Evolutionary conservation across 2,329 filamentous ascomycete genomes (phyloP), one percentile per base, ranked within the genome.

Genomic region (Penicillium sp.): DNA sequence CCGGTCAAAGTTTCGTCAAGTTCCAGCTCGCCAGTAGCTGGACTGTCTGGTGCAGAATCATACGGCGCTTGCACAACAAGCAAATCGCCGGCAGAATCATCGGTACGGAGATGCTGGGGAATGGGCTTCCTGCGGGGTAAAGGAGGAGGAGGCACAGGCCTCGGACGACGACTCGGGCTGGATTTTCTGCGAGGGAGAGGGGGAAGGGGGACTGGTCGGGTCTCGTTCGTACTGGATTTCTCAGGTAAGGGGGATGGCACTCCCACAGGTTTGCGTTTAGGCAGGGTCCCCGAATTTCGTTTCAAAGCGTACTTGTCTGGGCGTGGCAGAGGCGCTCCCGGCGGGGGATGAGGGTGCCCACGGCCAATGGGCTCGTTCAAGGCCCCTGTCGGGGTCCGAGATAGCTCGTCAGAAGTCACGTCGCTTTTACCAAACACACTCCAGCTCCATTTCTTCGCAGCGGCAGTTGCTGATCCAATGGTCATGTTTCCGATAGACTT

Each of bases 281-380:
- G 85, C 1, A 88, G 81, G 30, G 81, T 81, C 60, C 82, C 84
- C 16, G 84, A 80, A 52, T 83, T 84, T 48, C 84, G 83, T 70
- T 85, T 86, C 6, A 85, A 70, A 5, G 68, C 83, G 59, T 81
- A 84, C 57, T 82, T 85, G 38, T 87, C 85, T 0, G 89, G 89
- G 45, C 82, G 85, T 1, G 93, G 92, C 1, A 96, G 82, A 3
- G 93, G 92, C 48, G 85, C 88, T 2, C 92, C 93, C 2, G 90
- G 91, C 8, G 92, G 92, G 51, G 92, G 92, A 19, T 96, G 80
- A 1, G 92, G 92, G 68, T 90, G 89, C 0, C 92, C 92, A 42
- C 92, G 85, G 1, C 93, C 93, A 80, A 96, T 92, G 1, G 92
- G 92, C 68, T 91, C 85, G 65, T 78, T 84, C 66, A 77, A 86